Evolutionary conservation across 2,329 filamentous ascomycete species (phyloP).

Genomic region (Botrytis byssoidea): DNA sequence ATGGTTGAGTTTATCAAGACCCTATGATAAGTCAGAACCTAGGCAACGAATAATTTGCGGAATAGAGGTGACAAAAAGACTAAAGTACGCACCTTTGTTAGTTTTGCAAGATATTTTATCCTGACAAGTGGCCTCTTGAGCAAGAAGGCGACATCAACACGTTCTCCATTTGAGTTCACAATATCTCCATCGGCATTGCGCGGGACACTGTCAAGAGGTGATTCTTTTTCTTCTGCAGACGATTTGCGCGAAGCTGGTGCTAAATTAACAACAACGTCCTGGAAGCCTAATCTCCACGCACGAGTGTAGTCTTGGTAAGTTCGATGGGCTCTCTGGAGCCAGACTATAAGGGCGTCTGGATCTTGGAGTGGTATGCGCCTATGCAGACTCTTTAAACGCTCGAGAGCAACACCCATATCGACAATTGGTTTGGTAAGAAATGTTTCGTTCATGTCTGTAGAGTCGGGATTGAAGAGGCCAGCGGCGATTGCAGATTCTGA

Average conservation of each 20-base stretch:
- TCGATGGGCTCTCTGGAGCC: conserved; percentile 75
- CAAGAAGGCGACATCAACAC: conserved; percentile 90
- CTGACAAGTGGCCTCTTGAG: conserved; percentile 85
- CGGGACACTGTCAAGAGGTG: conserved; percentile 57
- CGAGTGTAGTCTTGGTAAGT: conserved; percentile 84
- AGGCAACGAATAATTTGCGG: background rate
- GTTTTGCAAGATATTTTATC: conserved; percentile 82
- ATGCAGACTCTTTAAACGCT: conserved; percentile 79
- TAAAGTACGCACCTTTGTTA: conserved; percentile 62
- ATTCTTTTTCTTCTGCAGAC: conserved; percentile 55
- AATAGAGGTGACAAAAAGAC: background rate
- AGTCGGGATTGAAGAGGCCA: conserved; percentile 62
- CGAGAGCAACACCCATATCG: conserved; percentile 87
- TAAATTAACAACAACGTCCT: conserved; percentile 90
- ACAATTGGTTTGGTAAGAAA: conserved; percentile 80
- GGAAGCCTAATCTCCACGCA: conserved; percentile 89
- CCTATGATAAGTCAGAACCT: conserved; percentile 26
- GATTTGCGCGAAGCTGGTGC: conserved; percentile 59
- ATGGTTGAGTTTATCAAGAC: conserved; percentile 37
- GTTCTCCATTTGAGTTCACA: conserved; percentile 65
- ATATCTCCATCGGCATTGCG: conserved; percentile 65
- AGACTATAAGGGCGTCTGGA: conserved; percentile 68
- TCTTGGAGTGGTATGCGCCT: conserved; percentile 75
- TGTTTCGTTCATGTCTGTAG: conserved; percentile 49
- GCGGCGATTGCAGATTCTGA: conserved; percentile 62